Evolutionary conservation across 23 red algal genomes (phyloP).

Genomic region (Gracilaria vermiculophylla): DNA sequence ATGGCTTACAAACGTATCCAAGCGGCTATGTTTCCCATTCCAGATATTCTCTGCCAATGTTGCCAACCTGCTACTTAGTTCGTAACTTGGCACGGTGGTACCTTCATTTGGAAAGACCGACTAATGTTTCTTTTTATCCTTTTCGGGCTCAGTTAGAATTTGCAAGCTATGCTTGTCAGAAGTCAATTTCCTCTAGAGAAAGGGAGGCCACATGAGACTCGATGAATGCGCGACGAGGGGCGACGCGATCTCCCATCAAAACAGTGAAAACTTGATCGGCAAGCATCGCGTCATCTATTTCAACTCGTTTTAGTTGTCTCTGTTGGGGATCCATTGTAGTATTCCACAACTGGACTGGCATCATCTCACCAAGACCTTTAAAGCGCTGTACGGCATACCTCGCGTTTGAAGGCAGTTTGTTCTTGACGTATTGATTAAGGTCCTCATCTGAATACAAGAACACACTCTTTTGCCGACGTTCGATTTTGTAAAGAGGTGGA

Average conservation of each 20-base stretch:
- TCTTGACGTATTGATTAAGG: constrained; percentile 41
- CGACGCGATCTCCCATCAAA: constrained; percentile 95
- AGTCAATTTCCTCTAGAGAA: constrained; percentile 88
- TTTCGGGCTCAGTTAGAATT: not conserved
- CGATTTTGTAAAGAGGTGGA: constrained; percentile 95
- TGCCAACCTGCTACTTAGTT: constrained; percentile 28
- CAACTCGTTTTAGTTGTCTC: constrained; percentile 81
- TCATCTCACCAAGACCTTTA: constrained; percentile 99
- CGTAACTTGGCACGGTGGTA: too few species aligned
- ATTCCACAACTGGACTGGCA: constrained; percentile 89
- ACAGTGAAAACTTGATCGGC: constrained; percentile 88
- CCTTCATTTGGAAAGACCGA: not conserved
- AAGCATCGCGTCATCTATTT: constrained; percentile 88
- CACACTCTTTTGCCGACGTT: constrained; percentile 45
- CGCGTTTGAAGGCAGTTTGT: constrained; percentile 41
- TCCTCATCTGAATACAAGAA: constrained; percentile 82
- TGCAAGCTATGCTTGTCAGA: constrained; percentile 61
- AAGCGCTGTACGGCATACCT: constrained; percentile 82
- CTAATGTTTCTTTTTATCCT: not conserved
- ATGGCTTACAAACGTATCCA: constrained; percentile 90
- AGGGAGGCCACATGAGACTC: constrained; percentile 85
- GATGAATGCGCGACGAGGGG: constrained; percentile 87
- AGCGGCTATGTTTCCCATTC: constrained; percentile 89
- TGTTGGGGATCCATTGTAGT: constrained; percentile 93
- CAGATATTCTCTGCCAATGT: constrained; percentile 87